Percentiles rank a stretch among this genome's conserved stretches.
Evolutionary conservation across 768 basidiomycete species (phyloP).

Genomic region (Lactarius sp.): DNA sequence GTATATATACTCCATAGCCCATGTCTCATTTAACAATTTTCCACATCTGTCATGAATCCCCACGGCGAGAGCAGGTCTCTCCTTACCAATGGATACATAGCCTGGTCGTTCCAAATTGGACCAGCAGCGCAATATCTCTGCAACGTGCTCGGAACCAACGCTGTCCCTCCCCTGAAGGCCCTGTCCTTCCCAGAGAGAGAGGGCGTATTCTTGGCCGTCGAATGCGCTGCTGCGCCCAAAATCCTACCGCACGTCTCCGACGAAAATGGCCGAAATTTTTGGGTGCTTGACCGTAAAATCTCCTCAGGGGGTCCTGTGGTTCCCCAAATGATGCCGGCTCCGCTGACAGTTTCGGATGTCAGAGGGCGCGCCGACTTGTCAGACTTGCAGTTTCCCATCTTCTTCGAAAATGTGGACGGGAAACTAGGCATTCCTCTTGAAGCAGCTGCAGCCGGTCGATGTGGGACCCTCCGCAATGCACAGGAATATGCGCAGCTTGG

Average conservation of each 20-base stretch:
- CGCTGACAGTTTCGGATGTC: not conserved
- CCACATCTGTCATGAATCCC: too few species aligned
- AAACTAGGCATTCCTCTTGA: conserved; percentile 9
- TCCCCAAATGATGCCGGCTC: conserved; percentile 14
- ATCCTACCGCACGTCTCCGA: too few species aligned
- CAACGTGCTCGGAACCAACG: not conserved
- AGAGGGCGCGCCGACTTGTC: not conserved
- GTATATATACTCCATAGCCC: too few species aligned
- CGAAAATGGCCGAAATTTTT: not conserved
- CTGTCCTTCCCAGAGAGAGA: too few species aligned
- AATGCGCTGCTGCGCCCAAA: too few species aligned
- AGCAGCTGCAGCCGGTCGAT: conserved; percentile 1
- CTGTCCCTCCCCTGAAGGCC: too few species aligned
- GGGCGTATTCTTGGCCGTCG: too few species aligned
- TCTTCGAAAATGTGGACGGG: conserved; percentile 12
- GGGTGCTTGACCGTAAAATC: conserved; percentile 7
- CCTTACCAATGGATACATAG: conserved; percentile 15
- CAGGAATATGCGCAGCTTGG: too few species aligned
- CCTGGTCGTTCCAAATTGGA: not conserved
- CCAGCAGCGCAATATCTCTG: not conserved
- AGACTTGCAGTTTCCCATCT: conserved; percentile 18
- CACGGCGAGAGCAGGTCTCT: not conserved
- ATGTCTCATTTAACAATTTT: too few species aligned
- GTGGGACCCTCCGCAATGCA: not conserved
- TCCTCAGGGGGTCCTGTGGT: conserved; percentile 11